Evolutionary conservation across 352 stramenopile species (phyloP), one percentile per base, ranked within the genome.

Genomic region (Globisporangium cylindrosporum): DNA sequence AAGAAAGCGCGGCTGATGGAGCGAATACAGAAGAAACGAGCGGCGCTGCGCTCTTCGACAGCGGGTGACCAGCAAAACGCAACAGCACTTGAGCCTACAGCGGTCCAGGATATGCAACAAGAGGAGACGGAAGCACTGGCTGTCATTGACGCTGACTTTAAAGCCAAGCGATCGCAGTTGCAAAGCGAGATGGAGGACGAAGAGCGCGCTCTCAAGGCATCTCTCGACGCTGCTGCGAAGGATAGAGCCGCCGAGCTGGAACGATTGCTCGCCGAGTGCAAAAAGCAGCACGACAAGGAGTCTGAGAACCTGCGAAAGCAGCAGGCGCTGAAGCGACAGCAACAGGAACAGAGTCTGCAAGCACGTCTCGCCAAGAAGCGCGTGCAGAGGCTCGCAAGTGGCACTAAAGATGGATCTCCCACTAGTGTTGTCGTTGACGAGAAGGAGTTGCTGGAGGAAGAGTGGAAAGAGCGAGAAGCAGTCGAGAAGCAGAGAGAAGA

Each of bases 311-410:
- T 87, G 27, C 59, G 78, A 46, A 59, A 81, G 55, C 48, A 67
- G 29, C 66, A 84, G 27, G 59, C 69, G 22, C 71, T 78, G 3
- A 72, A 79, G 56, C 75, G 75, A 34, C 60, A 70, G 14, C 72
- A 71, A 3, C 76, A 85, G 49, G 81, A 88, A 66, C 62, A 79
- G 20, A 70, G 67, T 64, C 53, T 88, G 8, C 76, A 80, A 56
- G 71, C 80, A 51, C 74, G 76, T 9, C 62, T 88, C 14, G 57
- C 63, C 7, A 73, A 78, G 32, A 86, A 79, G 22, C 60, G 71
- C 6, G 61, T 70, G 9, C 66, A 63, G n/a, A 62, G 46, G 43
- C 55, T 66, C 5, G 15, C 34, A 32, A 29, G 2, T 22, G 46
- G 5, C 4, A 15, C 18, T 15, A 34, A 57, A 3, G 43, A 60